Evolutionary conservation across 768 basidiomycete species (phyloP), one percentile per base, ranked within the genome.

Genomic region (Agrocybe praecox): DNA sequence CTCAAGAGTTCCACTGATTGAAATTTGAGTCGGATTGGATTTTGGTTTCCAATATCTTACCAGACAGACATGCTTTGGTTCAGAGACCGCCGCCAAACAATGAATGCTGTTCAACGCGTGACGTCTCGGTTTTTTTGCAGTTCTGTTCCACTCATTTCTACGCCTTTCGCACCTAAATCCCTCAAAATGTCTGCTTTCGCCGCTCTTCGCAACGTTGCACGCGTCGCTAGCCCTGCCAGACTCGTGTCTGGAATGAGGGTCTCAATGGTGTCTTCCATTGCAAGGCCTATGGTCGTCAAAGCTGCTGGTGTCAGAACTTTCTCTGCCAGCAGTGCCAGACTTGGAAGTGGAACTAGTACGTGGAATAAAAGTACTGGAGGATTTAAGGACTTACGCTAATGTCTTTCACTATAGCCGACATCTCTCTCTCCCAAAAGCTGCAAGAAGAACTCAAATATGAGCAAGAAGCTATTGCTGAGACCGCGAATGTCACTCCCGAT

Each of bases 391-490:
- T 62, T 22, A 60, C 54, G 4, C 40, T 21, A 22, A 29, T 57
- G 46, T 26, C 49, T 43, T 50, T 23, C 53, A 19, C 18, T 36
- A 6, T 62, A 92, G 92, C 87, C 56, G 92, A 96, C 69, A 76
- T 90, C 29, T 71, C 83, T 19, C 84, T 98, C 43, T 77, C 86
- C 10, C 81, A 88, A 67, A 92, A 90, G 65, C 77, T 96, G 48
- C 71, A 80, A 49, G 86, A 90, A 69, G 96, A 98, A 76, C 80
- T 97, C 64, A 79, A 87, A 65, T 97, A 90, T 69, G 96, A 99
- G 76, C 77, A 83, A 58, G 88, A 94, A 64, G 75, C 79, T 22
- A 72, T 76, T 10, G 68, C 73, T 29, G 66, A 67, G 29, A 53
- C 67, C 11, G 56, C 66, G 0, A 73, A 67, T 1, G 56, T 58